phyloP scores from a whole-genome alignment of 257 asterid species.

The Cynanchum wilfordii region DNA sequence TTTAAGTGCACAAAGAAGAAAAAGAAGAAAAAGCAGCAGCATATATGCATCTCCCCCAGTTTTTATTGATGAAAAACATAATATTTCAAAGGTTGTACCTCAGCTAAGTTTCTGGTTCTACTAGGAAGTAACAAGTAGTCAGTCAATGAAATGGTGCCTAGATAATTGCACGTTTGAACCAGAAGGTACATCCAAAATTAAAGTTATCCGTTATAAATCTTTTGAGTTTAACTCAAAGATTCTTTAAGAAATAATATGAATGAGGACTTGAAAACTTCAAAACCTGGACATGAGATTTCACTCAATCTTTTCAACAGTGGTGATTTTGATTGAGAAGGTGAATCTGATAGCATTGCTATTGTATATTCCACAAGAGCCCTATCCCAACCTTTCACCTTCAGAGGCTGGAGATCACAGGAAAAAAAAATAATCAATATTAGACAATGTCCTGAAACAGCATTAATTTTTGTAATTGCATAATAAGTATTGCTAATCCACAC shows the following conservation, averaged over 20 bases:
- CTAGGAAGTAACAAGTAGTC: background rate
- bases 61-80: background rate
- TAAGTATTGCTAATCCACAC: background rate
- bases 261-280: constrained; percentile 5
- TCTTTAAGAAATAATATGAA: background rate
- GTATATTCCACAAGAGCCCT: constrained; percentile 77
- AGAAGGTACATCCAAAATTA: background rate
- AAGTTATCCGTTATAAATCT: background rate
- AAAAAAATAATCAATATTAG: constrained; percentile 1
- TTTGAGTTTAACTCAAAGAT: background rate
- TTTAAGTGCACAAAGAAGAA: background rate
- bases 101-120: background rate
- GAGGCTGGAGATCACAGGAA: constrained; percentile 45
- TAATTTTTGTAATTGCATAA: background rate
- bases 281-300: constrained; percentile 91
- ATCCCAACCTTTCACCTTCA: constrained; percentile 93
- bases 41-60: background rate
- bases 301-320: constrained; percentile 51
- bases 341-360: constrained; percentile 65
- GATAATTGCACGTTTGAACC: background rate
- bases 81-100: background rate
- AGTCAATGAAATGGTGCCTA: background rate
- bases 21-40: background rate
- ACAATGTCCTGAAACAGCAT: constrained; percentile 1
- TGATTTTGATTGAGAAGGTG: constrained; percentile 44